These are phyloP conservation scores for Epichloe coenophiala DNA, from an alignment of 2,329 filamentous ascomycete species.

Conservation along the genomic window DNA sequence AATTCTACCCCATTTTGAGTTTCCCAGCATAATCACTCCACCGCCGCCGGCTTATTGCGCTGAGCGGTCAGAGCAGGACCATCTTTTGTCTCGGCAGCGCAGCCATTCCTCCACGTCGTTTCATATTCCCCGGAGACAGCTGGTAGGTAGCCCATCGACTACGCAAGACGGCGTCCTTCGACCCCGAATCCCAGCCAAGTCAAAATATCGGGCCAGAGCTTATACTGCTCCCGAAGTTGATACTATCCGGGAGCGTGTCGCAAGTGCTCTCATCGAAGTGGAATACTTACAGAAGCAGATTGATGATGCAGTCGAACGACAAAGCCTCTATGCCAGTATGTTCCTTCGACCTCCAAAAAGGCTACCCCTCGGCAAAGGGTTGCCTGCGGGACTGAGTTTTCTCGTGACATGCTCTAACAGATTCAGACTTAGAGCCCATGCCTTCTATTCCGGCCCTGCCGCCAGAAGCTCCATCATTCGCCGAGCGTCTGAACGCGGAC, in stretches of 20 bases:
- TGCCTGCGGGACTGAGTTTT: neutral
- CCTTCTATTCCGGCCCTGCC: conserved; percentile 44
- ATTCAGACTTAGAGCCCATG: conserved; percentile 34
- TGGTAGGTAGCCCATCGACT: conserved; percentile 11
- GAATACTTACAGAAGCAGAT: conserved; percentile 46
- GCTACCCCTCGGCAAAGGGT: neutral
- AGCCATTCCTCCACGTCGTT: conserved; percentile 42
- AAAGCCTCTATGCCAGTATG: conserved; percentile 38
- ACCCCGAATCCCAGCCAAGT: conserved; percentile 29
- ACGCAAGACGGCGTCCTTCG: conserved; percentile 12
- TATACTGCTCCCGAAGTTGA: conserved; percentile 35
- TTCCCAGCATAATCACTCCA: conserved; percentile 23
- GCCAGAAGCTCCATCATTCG: conserved; percentile 43
- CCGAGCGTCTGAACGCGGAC: conserved; percentile 38
- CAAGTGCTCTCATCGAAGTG: conserved; percentile 42
- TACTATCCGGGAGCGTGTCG: conserved; percentile 39
- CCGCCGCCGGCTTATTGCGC: conserved; percentile 22
- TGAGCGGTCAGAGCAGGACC: conserved; percentile 21
- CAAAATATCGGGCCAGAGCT: conserved; percentile 25
- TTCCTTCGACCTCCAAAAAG: neutral
- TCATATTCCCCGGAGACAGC: conserved; percentile 36
- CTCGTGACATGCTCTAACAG: neutral
- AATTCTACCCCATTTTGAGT: conserved; percentile 37
- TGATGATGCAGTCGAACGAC: conserved; percentile 44
- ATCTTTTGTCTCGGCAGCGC: conserved; percentile 22